Percentiles rank a stretch among this genome's conserved stretches.
phyloP scores from a whole-genome alignment of 2,329 filamentous ascomycete genomes.

The Pestalotiopsis fici region DNA sequence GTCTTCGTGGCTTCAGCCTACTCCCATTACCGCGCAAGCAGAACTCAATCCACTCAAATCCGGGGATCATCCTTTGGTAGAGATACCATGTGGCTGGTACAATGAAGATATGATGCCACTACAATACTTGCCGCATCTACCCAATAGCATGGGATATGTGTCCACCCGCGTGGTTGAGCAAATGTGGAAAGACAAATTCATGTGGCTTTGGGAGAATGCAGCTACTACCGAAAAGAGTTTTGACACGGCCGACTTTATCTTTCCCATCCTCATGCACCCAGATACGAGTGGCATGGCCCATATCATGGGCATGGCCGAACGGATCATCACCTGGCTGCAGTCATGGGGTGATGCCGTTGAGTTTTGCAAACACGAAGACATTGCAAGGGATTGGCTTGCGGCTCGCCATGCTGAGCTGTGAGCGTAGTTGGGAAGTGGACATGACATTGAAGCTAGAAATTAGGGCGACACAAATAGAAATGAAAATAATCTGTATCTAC shows the following conservation, averaged over 20 bases:
- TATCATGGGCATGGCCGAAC: not conserved
- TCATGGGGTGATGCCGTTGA: not conserved
- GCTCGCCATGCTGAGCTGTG: not conserved
- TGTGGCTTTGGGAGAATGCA: constrained; percentile 48
- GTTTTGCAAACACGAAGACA: not conserved
- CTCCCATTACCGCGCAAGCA: not conserved
- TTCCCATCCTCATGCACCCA: not conserved
- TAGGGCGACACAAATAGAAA: too few species aligned
- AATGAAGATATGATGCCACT: constrained; percentile 3
- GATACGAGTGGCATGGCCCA: not conserved
- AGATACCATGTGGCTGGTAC: not conserved
- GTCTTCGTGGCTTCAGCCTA: not conserved
- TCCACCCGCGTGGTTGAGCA: constrained; percentile 57
- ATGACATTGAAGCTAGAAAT: not conserved
- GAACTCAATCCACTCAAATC: not conserved
- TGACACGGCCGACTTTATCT: not conserved
- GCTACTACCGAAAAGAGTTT: not conserved
- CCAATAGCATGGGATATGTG: constrained; percentile 60
- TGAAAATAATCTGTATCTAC: too few species aligned
- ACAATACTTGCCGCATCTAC: constrained; percentile 32
- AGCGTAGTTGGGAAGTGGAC: not conserved
- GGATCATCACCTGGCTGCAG: not conserved
- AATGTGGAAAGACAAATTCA: constrained; percentile 62
- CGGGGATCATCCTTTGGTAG: not conserved
- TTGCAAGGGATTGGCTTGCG: not conserved